phyloP scores from a whole-genome alignment of 73 alveolate genomes.

The Tetrahymena thermophila region DNA sequence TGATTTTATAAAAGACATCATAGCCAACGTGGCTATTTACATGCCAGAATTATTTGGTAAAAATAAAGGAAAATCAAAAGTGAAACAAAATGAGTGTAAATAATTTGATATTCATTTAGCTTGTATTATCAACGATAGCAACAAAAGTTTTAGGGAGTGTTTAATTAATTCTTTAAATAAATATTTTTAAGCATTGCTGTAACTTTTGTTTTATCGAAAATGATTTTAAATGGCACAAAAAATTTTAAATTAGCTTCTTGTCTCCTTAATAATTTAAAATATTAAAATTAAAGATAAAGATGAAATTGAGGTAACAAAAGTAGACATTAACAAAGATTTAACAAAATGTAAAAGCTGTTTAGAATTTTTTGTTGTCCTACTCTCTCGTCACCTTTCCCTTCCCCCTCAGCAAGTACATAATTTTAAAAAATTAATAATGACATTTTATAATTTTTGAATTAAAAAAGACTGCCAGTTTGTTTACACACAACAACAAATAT shows the following conservation, averaged over 20 bases:
- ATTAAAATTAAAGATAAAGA: conserved; percentile 19
- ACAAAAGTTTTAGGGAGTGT: no score
- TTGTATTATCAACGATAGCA: no score
- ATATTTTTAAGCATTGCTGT: neutral
- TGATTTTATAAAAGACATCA: conserved; percentile 31
- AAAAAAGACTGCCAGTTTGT: conserved; percentile 75
- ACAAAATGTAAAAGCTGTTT: conserved; percentile 40
- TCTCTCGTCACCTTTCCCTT: conserved; percentile 76
- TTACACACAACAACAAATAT: conserved; percentile 88
- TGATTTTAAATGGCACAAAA: neutral
- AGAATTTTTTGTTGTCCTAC: conserved; percentile 83
- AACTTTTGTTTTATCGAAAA: neutral
- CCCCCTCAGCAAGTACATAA: conserved; percentile 72
- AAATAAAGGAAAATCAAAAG: neutral
- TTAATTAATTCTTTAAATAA: neutral
- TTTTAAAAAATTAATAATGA: neutral
- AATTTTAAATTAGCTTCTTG: neutral
- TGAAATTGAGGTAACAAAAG: conserved; percentile 28
- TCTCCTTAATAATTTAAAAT: neutral
- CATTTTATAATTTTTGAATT: neutral
- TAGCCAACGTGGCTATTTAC: conserved; percentile 5
- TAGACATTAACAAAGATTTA: conserved; percentile 38
- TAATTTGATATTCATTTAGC: neutral
- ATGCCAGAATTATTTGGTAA: neutral
- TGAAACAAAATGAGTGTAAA: neutral